Conservation (phyloP, 768 basidiomycete genomes). For the Auricularia heimuer region DNA sequence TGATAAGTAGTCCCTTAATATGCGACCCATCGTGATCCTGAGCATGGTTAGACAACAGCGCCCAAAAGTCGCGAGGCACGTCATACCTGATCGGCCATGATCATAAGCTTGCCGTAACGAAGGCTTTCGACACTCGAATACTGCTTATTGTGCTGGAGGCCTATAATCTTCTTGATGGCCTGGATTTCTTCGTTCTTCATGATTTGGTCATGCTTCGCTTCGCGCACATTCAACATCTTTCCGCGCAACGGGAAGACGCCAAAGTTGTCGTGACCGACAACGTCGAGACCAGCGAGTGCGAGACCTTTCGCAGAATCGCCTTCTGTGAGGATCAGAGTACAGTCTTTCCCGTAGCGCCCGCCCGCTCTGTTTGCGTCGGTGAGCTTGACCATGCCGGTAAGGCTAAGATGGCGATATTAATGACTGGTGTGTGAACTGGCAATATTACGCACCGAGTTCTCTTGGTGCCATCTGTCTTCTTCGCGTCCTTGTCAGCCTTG, state of each 20-base stretch:
- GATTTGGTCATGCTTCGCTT: slow-evolving; percentile 91
- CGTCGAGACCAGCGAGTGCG: slow-evolving; percentile 87
- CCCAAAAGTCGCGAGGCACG: not conserved
- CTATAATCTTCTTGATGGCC: slow-evolving; percentile 97
- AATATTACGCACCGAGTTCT: slow-evolving; percentile 55
- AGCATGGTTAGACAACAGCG: not conserved
- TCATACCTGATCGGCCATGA: slow-evolving; percentile 97
- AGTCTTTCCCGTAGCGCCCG: slow-evolving; percentile 63
- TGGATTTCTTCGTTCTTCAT: slow-evolving; percentile 98
- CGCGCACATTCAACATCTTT: slow-evolving; percentile 93
- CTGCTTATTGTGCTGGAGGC: slow-evolving; percentile 86
- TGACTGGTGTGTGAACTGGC: not conserved
- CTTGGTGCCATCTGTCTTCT: slow-evolving; percentile 91
- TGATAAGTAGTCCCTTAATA: slow-evolving; percentile 98
- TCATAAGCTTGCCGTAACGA: slow-evolving; percentile 93
- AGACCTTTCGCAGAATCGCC: slow-evolving; percentile 98
- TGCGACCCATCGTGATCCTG: slow-evolving; percentile 99
- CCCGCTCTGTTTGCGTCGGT: slow-evolving; percentile 98
- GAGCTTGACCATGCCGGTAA: slow-evolving; percentile 86
- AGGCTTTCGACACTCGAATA: slow-evolving; percentile 59
- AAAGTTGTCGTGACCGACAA: slow-evolving; percentile 93
- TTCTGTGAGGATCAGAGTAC: slow-evolving; percentile 95
- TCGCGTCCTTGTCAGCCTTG: slow-evolving; percentile 91
- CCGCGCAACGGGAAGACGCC: slow-evolving; percentile 98
- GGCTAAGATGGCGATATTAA: slow-evolving; percentile 31